Percentiles rank a stretch among this genome's conserved stretches.
Evolutionary conservation across 1,284 basidiomycete genomes (phyloP).

Genomic region (Phellinidium pouzarii): DNA sequence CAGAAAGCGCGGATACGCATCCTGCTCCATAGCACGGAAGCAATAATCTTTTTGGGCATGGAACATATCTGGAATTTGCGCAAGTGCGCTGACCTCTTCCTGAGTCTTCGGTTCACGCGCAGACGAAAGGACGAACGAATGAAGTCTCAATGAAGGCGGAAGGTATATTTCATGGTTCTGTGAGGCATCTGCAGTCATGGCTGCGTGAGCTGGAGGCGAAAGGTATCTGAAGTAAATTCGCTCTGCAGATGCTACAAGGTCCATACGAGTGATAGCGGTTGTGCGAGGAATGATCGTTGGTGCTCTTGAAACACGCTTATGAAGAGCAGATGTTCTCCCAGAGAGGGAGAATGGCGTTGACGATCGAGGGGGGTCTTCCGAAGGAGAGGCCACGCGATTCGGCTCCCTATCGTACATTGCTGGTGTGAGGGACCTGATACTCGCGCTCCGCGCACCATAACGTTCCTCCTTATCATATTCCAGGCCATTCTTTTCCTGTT

Average conservation of each 20-base stretch:
- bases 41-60: slow-evolving; percentile 97
- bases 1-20: slow-evolving; percentile 95
- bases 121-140: slow-evolving; percentile 68
- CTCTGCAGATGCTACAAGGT: slow-evolving; percentile 90
- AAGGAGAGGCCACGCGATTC: slow-evolving; percentile 41
- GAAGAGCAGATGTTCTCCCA: slow-evolving; percentile 63
- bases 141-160: slow-evolving; percentile 77
- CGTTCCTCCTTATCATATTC: slow-evolving; percentile 40
- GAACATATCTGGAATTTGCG: slow-evolving; percentile 95
- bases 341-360: slow-evolving; percentile 75
- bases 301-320: slow-evolving; percentile 69
- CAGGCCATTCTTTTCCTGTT: slow-evolving; percentile 59
- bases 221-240: slow-evolving; percentile 94
- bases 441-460: slow-evolving; percentile 42
- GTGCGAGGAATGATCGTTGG: slow-evolving; percentile 87
- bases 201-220: slow-evolving; percentile 56
- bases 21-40: slow-evolving; percentile 94
- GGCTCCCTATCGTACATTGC: slow-evolving; percentile 36
- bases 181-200: slow-evolving; percentile 40
- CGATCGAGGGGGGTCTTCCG: slow-evolving; percentile 55
- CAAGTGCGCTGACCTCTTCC: slow-evolving; percentile 69
- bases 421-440: slow-evolving; percentile 37
- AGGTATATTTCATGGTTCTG: slow-evolving; percentile 93
- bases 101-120: slow-evolving; percentile 64
- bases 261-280: slow-evolving; percentile 81